phyloP scores from a whole-genome alignment of 495 filamentous ascomycete genomes.

The Antarctomyces pellizariae region DNA sequence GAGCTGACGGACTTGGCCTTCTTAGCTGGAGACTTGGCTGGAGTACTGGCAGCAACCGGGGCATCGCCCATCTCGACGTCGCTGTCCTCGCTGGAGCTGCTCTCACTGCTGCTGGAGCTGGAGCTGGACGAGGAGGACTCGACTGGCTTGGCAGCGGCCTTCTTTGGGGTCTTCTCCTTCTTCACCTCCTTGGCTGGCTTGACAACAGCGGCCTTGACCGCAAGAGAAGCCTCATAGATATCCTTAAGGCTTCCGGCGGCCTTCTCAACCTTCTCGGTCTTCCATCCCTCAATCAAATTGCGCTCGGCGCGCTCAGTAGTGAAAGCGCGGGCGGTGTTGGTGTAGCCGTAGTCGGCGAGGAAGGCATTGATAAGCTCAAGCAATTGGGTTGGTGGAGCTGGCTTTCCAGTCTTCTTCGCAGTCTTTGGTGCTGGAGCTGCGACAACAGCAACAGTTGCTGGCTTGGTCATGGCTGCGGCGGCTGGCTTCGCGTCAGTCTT shows the following conservation, averaged over 20 bases:
- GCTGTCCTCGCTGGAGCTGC: conserved; percentile 16
- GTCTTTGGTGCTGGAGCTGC: background rate
- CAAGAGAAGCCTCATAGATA: background rate
- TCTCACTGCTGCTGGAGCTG: conserved; percentile 18
- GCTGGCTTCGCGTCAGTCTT: too few relatives aligned
- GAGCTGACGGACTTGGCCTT: conserved; percentile 18
- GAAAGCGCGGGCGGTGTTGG: conserved; percentile 31
- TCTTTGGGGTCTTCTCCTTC: conserved; percentile 16
- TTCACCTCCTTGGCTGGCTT: conserved; percentile 15
- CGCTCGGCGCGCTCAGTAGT: conserved; percentile 28
- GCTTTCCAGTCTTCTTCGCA: conserved; percentile 5
- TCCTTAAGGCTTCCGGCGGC: conserved; percentile 3
- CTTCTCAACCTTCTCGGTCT: conserved; percentile 14
- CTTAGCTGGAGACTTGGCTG: conserved; percentile 7
- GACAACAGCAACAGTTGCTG: background rate
- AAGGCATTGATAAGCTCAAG: conserved; percentile 42
- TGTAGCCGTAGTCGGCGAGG: conserved; percentile 39
- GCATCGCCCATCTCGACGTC: conserved; percentile 38
- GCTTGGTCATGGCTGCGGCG: background rate
- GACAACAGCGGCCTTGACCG: background rate
- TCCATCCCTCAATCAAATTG: conserved; percentile 18
- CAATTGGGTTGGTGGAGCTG: conserved; percentile 28
- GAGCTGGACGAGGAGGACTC: conserved; percentile 9
- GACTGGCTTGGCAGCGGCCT: conserved; percentile 14
- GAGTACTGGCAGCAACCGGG: too few relatives aligned